These are phyloP conservation scores for Tetrahymena elliotti DNA, from an alignment of 73 alveolate genomes.

Conservation along the genomic window DNA sequence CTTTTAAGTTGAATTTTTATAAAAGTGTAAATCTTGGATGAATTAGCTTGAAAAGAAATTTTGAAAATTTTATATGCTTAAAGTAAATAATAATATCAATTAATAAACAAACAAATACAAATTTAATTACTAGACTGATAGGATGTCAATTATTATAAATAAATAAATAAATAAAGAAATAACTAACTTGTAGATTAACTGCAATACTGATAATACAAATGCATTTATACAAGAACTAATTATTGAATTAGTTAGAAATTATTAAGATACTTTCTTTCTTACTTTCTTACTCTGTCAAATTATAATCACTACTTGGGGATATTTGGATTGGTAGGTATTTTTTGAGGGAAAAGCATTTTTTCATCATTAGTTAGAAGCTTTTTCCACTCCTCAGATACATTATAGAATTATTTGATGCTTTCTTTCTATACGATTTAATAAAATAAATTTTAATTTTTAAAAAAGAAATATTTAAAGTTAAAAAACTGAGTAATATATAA, in stretches of 20 bases:
- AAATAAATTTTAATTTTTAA: neutral
- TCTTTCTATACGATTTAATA: neutral
- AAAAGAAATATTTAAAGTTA: too few species aligned
- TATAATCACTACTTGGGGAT: neutral
- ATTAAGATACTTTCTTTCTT: neutral
- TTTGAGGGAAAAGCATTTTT: neutral
- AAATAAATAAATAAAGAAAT: too few species aligned
- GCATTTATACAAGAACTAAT: neutral
- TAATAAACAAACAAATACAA: too few species aligned
- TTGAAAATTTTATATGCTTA: neutral
- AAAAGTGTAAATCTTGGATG: neutral
- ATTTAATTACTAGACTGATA: neutral
- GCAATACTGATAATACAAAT: neutral
- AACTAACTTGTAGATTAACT: too few species aligned
- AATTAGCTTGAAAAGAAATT: neutral
- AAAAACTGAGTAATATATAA: neutral
- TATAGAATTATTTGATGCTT: neutral
- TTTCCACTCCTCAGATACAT: constrained; percentile 8
- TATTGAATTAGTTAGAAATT: too few species aligned
- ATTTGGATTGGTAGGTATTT: neutral
- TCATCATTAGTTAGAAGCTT: constrained; percentile 16
- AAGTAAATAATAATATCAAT: too few species aligned
- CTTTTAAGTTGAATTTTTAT: neutral
- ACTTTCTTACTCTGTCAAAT: neutral
- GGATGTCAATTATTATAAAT: too few species aligned